Evolutionary conservation across 345 rosid genomes (phyloP).

Genomic region (Eucalyptus sp.): DNA sequence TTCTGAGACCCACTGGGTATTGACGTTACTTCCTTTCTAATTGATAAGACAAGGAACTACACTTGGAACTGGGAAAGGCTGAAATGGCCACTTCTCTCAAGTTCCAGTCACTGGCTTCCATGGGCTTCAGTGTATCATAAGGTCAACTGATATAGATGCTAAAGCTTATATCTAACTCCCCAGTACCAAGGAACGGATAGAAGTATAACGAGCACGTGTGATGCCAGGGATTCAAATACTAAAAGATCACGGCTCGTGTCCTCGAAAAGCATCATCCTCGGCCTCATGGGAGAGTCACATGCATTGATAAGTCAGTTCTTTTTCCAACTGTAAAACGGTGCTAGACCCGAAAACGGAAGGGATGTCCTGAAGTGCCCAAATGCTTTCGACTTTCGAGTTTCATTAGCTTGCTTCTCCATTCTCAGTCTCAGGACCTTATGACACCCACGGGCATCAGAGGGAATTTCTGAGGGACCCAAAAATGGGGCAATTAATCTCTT

Average conservation of each 20-base stretch:
- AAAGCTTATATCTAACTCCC: background rate
- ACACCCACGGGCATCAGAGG: background rate
- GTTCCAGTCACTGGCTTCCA: background rate
- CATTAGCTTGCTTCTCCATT: background rate
- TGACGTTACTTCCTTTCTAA: background rate
- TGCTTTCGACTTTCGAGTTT: background rate
- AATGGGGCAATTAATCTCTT: background rate
- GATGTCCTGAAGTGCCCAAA: background rate
- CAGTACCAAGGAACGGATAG: background rate
- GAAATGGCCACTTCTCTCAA: background rate
- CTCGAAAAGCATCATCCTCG: background rate
- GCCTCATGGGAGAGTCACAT: background rate
- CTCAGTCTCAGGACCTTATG: background rate
- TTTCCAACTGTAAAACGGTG: background rate
- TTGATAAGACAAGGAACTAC: background rate
- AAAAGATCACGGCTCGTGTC: background rate
- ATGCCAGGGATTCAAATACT: background rate
- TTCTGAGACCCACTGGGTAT: background rate
- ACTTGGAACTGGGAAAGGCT: background rate
- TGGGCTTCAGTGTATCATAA: background rate
- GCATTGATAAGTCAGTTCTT: background rate
- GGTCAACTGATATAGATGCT: background rate
- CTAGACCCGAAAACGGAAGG: background rate
- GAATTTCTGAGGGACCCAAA: background rate
- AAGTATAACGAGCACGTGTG: background rate